These are phyloP conservation scores for Pseudogymnoascus sp. DNA, from an alignment of 2,329 filamentous ascomycete genomes.

Conservation along the genomic window DNA sequence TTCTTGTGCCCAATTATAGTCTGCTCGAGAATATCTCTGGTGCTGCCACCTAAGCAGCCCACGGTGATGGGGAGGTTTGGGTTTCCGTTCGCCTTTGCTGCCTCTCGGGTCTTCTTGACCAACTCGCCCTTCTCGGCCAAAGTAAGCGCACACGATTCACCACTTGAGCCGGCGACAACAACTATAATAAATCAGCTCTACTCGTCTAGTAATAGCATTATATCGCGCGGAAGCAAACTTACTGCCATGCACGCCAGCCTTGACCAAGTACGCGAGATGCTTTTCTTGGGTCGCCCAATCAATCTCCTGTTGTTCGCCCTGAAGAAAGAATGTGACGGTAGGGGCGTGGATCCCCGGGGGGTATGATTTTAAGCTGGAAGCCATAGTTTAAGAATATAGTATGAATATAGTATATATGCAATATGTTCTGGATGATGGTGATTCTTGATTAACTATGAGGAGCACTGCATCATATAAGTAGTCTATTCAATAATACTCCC, in stretches of 20 bases:
- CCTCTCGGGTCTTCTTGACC: conserved; percentile 32
- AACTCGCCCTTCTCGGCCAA: conserved; percentile 34
- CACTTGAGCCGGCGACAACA: conserved; percentile 57
- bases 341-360: conserved; percentile 76
- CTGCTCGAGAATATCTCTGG: conserved; percentile 34
- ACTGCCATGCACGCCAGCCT: conserved; percentile 46
- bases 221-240: background rate
- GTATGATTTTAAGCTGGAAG: conserved; percentile 38
- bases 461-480: background rate
- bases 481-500: background rate
- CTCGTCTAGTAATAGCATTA: conserved; percentile 14
- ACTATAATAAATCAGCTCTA: conserved; percentile 52
- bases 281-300: conserved; percentile 69
- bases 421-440: background rate
- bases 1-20: conserved; percentile 31
- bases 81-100: conserved; percentile 22
- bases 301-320: conserved; percentile 64
- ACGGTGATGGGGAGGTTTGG: conserved; percentile 33
- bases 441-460: background rate
- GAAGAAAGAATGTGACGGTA: conserved; percentile 79
- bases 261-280: conserved; percentile 65
- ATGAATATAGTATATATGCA: background rate
- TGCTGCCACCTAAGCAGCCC: conserved; percentile 34
- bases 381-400: conserved; percentile 14
- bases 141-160: conserved; percentile 36